These are phyloP conservation scores for Arthrocladium fulminans DNA, from an alignment of 2,329 filamentous ascomycete species.

Conservation along the genomic window DNA sequence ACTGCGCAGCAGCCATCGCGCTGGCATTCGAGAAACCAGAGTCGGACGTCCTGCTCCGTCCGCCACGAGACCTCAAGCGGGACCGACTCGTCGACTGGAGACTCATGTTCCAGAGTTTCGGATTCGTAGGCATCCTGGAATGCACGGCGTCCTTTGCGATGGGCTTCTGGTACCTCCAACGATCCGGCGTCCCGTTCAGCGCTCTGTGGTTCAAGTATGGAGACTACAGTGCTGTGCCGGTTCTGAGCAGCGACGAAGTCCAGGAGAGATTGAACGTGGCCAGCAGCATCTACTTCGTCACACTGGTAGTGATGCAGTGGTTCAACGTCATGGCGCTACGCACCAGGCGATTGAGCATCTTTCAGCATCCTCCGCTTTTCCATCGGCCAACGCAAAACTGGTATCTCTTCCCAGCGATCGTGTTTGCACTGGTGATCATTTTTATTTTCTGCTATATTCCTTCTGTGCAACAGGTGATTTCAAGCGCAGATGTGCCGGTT, in stretches of 20 bases:
- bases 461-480: constrained; percentile 51
- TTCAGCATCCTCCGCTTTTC: constrained; percentile 62
- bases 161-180: constrained; percentile 56
- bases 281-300: constrained; percentile 70
- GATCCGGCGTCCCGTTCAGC: constrained; percentile 55
- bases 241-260: constrained; percentile 44
- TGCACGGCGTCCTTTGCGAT: constrained; percentile 54
- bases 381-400: constrained; percentile 58
- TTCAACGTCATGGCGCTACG: constrained; percentile 65
- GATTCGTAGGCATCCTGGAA: constrained; percentile 57
- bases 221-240: constrained; percentile 26
- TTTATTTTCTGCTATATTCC: constrained; percentile 61
- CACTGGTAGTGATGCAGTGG: constrained; percentile 62
- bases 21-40: constrained; percentile 71
- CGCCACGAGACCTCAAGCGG: constrained; percentile 58
- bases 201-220: constrained; percentile 62
- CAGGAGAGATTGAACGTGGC: constrained; percentile 52
- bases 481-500: constrained; percentile 55
- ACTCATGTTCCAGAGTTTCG: constrained; percentile 64
- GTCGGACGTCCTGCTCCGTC: constrained; percentile 61
- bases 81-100: constrained; percentile 66
- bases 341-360: constrained; percentile 56
- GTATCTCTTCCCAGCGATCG: constrained; percentile 60
- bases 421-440: constrained; percentile 58
- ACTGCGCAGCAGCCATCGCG: constrained; percentile 62